Conservation (phyloP, 2,329 filamentous ascomycete species). For the Calonectria leucothoes region DNA sequence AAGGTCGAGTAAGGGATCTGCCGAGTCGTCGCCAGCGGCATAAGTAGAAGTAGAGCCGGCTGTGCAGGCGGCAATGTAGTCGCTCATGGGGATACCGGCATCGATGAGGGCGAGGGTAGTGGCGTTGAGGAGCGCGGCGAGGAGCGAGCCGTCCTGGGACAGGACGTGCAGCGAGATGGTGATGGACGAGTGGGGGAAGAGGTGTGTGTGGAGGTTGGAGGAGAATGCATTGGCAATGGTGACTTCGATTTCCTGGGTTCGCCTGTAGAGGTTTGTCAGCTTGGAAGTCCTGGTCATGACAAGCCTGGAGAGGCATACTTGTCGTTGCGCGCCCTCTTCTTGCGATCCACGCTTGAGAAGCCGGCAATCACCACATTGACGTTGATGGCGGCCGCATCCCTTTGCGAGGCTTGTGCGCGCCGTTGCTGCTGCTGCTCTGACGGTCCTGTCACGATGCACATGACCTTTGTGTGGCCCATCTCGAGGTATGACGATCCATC, state of each 20-base stretch:
- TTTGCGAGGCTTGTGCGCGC: constrained; percentile 57
- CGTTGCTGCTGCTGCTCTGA: constrained; percentile 67
- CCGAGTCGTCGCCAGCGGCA: constrained; percentile 71
- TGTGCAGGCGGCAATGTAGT: constrained; percentile 90
- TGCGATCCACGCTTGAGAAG: constrained; percentile 88
- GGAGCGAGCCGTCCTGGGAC: constrained; percentile 87
- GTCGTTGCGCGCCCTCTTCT: constrained; percentile 79
- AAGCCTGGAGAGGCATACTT: constrained; percentile 68
- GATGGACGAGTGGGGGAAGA: constrained; percentile 91
- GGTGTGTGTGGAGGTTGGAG: constrained; percentile 82
- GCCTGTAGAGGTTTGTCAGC: constrained; percentile 60
- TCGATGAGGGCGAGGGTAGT: constrained; percentile 92
- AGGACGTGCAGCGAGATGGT: constrained; percentile 87
- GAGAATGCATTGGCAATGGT: constrained; percentile 83
- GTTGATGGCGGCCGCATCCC: constrained; percentile 68
- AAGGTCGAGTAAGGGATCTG: constrained; percentile 83
- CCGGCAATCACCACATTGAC: constrained; percentile 89
- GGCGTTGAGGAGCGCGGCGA: constrained; percentile 92
- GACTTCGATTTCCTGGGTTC: constrained; percentile 82
- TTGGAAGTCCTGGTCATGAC: neutral
- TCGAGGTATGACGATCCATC: constrained; percentile 95
- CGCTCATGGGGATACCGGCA: constrained; percentile 93
- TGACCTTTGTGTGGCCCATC: constrained; percentile 97
- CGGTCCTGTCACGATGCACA: constrained; percentile 91
- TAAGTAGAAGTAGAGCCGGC: constrained; percentile 81